Conservation (phyloP, 176 grass and related monocot genomes). For the Carex pumila region DNA sequence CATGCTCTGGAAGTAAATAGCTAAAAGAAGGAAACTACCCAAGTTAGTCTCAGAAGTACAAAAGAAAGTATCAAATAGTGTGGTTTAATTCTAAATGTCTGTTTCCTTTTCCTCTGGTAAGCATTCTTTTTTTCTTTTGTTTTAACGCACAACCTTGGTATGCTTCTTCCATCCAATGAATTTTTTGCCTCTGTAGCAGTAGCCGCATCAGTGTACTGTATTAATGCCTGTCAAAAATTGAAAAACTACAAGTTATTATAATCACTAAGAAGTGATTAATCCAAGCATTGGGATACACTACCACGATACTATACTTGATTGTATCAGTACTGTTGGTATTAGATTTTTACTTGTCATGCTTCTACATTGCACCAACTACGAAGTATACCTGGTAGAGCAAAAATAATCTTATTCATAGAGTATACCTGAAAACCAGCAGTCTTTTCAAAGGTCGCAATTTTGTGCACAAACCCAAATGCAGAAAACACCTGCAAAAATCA, state of each 20-base stretch:
- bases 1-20: slow-evolving; percentile 82
- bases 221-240: slow-evolving; percentile 60
- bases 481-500: slow-evolving; percentile 68
- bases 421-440: slow-evolving; percentile 94
- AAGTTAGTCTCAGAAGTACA: not conserved
- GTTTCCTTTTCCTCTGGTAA: not conserved
- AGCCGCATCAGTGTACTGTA: slow-evolving; percentile 84
- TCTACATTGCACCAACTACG: not conserved
- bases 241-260: not conserved
- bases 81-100: not conserved
- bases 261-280: not conserved
- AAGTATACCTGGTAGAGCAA: not conserved
- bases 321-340: not conserved
- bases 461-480: slow-evolving; percentile 95
- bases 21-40: slow-evolving; percentile 36
- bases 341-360: not conserved
- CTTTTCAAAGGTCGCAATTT: slow-evolving; percentile 99
- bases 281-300: not conserved
- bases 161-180: slow-evolving; percentile 96
- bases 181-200: slow-evolving; percentile 86
- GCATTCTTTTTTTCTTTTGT: not conserved
- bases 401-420: not conserved
- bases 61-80: not conserved
- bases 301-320: not conserved
- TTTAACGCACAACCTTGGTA: slow-evolving; percentile 52